Evolutionary conservation across 139 green algal species (phyloP).

Genomic region (Chlamydomonas incerta): DNA sequence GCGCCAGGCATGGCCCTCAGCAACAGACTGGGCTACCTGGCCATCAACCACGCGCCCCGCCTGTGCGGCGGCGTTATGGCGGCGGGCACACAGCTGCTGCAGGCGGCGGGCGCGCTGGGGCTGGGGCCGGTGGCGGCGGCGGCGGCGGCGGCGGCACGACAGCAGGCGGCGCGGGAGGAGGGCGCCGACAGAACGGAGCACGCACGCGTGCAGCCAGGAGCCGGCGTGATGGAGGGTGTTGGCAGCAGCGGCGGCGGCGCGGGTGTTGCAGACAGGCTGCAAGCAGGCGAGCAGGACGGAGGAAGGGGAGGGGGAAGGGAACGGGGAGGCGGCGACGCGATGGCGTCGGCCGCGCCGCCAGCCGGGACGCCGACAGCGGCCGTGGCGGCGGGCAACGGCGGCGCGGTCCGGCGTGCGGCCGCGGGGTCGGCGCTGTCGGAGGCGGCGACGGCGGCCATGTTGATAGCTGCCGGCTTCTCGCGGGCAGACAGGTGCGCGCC

Average conservation of each 20-base stretch:
- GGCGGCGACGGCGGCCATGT: neutral
- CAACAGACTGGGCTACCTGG: conserved; percentile 20
- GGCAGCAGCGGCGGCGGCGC: too few species aligned
- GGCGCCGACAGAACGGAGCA: too few species aligned
- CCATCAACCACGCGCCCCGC: conserved; percentile 14
- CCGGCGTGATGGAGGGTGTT: too few species aligned
- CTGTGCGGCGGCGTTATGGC: neutral
- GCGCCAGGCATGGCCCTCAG: neutral
- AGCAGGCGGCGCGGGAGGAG: neutral
- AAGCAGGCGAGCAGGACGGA: too few species aligned
- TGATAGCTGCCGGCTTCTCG: neutral
- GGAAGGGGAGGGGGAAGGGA: too few species aligned
- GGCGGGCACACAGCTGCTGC: neutral
- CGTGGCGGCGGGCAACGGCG: neutral
- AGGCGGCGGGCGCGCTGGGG: neutral
- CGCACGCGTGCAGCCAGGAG: too few species aligned
- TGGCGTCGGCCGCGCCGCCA: neutral
- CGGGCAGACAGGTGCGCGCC: neutral
- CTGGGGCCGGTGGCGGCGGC: neutral
- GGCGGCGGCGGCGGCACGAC: neutral
- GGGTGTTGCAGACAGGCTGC: too few species aligned
- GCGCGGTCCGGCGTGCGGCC: neutral
- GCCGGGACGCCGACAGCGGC: neutral
- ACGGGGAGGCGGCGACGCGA: too few species aligned
- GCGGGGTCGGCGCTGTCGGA: neutral